Conservation (phyloP, 306 rosid genomes). For the Castanospermum australe region DNA sequence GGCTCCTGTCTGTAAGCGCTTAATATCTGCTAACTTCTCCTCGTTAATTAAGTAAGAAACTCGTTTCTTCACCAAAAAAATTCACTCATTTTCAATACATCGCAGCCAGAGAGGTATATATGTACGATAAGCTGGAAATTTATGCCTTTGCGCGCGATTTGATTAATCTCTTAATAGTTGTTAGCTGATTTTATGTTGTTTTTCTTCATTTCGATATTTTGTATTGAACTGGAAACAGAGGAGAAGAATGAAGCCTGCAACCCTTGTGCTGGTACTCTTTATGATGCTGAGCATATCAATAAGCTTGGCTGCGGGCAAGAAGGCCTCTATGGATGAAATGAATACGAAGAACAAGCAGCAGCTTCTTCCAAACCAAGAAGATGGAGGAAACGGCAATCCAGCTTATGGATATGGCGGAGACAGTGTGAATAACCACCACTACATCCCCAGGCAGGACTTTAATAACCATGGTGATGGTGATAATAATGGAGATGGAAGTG, state of each 20-base stretch:
- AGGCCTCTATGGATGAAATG: not conserved
- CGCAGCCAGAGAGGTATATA: not conserved
- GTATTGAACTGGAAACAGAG: not conserved
- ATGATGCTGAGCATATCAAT: not conserved
- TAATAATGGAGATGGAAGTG: not conserved
- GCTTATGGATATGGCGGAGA: not conserved
- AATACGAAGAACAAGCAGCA: not conserved
- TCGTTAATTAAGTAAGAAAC: not conserved
- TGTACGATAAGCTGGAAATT: no score
- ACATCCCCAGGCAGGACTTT: constrained; percentile 25
- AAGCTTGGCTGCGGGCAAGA: not conserved
- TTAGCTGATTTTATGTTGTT: not conserved
- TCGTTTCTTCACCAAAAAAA: no score
- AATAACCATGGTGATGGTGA: not conserved
- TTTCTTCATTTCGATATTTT: not conserved
- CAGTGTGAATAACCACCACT: constrained; percentile 21
- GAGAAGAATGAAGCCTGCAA: not conserved
- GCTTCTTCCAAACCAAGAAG: not conserved
- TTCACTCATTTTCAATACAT: not conserved
- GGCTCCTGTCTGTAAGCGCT: not conserved
- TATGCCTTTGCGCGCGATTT: no score
- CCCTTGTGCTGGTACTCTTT: not conserved
- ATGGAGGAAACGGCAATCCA: not conserved
- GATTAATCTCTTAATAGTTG: not conserved
- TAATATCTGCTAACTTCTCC: not conserved